Evolutionary conservation across 75 land plant genomes (phyloP), one percentile per base, ranked within the genome.

Genomic region (Larix kaempferi): DNA sequence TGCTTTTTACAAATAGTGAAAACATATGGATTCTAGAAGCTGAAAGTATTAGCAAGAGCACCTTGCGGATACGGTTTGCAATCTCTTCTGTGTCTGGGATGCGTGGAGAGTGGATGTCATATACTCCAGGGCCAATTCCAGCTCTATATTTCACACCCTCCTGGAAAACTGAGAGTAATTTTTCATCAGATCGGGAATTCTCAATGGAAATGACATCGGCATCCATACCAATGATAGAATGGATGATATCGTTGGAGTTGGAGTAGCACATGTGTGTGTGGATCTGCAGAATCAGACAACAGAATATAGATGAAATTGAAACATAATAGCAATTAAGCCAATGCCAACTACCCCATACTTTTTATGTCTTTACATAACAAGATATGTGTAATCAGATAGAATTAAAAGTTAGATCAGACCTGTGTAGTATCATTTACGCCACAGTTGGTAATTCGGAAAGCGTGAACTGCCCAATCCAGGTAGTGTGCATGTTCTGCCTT

Each of bases 171-270:
- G 86, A 79, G 19, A 88, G 80, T 26, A 88, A 71, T 69, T 88
- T 88, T 82, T 88, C 89, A 64, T 88, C 89, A 26, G 89, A 88
- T 2, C 89, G 84, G 11, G 89, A 88, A 62, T 88, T 88, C 79
- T 88, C 89, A 61, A 88, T 88, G 39, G 89, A 85, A 76, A 88
- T 88, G 26, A 88, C 87, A 80, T 86, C 88, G 37, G 89, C 89
- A 63, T 88, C 88, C 88, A 88, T 88, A 80, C 82, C 85, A 74
- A 84, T 84, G 71, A 84, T 84, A 71, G 86, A 77, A 49, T 78
- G 80, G 77, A 84, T 84, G 77, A 84, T 84, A 33, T 84, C 86
- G 56, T 84, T 84, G 75, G 82, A 84, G 76, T 84, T 71, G 29
- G 86, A 82, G 49, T 83, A 83, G 84, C 78, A 83, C 84, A 82